A percentile compares a stretch with the other conserved stretches of the same genome.
phyloP scores from a whole-genome alignment of 495 filamentous ascomycete species.

The Parathielavia hyrcaniae region DNA sequence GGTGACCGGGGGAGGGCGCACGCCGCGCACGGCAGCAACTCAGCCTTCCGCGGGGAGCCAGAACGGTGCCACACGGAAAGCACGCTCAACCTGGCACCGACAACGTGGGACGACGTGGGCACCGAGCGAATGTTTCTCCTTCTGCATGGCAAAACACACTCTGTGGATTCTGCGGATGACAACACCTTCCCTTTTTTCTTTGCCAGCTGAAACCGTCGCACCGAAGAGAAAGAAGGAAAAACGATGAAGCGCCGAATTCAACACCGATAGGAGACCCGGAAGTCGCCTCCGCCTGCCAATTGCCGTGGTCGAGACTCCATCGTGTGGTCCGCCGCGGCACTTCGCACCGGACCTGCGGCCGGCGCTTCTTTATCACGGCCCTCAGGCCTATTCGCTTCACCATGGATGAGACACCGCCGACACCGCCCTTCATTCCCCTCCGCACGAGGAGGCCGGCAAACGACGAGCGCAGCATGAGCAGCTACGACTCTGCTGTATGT shows the following conservation, averaged over 20 bases:
- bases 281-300: constrained; percentile 3
- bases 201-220: not conserved
- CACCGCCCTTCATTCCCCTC: constrained; percentile 39
- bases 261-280: constrained; percentile 1
- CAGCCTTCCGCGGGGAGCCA: not conserved
- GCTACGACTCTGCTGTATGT: constrained; percentile 45
- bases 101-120: not conserved
- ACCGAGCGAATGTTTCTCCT: not conserved
- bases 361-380: constrained; percentile 1
- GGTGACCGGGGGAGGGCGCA: constrained; percentile 31
- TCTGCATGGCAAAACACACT: not conserved
- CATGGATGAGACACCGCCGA: constrained; percentile 30
- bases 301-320: not conserved
- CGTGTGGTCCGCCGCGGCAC: constrained; percentile 4
- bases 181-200: not conserved
- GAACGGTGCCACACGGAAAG: not conserved
- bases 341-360: not conserved
- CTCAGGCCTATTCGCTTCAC: not conserved
- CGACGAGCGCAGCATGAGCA: constrained; percentile 40
- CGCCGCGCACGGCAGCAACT: not conserved
- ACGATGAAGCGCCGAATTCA: constrained; percentile 4
- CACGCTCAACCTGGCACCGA: constrained; percentile 4
- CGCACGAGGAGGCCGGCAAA: constrained; percentile 38
- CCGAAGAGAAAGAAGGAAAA: not conserved
- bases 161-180: too few species aligned